These are phyloP conservation scores for Euphrasia arctica DNA, from an alignment of 305 asterid species.

Conservation along the genomic window DNA sequence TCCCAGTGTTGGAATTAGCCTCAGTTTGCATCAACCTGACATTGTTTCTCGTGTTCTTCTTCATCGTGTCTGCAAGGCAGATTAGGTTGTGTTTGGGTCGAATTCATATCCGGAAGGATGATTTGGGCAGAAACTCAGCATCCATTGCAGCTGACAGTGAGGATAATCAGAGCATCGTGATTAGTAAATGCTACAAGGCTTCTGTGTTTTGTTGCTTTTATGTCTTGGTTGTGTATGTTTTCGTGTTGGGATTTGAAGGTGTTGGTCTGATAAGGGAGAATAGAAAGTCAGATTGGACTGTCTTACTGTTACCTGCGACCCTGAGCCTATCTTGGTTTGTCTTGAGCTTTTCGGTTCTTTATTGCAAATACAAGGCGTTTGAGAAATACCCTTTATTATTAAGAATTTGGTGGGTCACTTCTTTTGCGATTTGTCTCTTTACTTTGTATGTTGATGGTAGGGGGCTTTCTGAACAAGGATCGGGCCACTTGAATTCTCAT, in stretches of 20 bases:
- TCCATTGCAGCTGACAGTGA: slow-evolving; percentile 35
- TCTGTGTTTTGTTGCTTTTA: slow-evolving; percentile 51
- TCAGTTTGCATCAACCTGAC: slow-evolving; percentile 62
- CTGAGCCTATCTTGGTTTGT: slow-evolving; percentile 60
- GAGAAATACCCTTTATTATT: slow-evolving; percentile 48
- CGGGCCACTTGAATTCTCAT: slow-evolving; percentile 48
- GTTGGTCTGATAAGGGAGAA: slow-evolving; percentile 39
- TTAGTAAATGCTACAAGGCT: slow-evolving; percentile 48
- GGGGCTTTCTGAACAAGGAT: slow-evolving; percentile 42
- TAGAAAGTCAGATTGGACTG: slow-evolving; percentile 38
- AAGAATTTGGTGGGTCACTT: slow-evolving; percentile 69
- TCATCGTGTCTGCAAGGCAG: slow-evolving; percentile 51
- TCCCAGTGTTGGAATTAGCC: slow-evolving; percentile 52
- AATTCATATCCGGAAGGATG: slow-evolving; percentile 40
- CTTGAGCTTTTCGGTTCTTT: slow-evolving; percentile 50
- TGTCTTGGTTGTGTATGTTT: slow-evolving; percentile 47
- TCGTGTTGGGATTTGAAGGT: slow-evolving; percentile 52
- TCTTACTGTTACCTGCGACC: slow-evolving; percentile 45
- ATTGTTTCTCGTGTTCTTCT: slow-evolving; percentile 45
- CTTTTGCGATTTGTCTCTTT: slow-evolving; percentile 46
- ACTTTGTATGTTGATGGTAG: slow-evolving; percentile 56
- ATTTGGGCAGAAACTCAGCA: slow-evolving; percentile 28
- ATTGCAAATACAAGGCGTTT: slow-evolving; percentile 45
- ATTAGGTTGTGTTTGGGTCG: slow-evolving; percentile 45
- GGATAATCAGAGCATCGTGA: slow-evolving; percentile 37